These are phyloP conservation scores for Malania oleifera DNA, from an alignment of 164 flowering plant genomes.

Conservation along the genomic window DNA sequence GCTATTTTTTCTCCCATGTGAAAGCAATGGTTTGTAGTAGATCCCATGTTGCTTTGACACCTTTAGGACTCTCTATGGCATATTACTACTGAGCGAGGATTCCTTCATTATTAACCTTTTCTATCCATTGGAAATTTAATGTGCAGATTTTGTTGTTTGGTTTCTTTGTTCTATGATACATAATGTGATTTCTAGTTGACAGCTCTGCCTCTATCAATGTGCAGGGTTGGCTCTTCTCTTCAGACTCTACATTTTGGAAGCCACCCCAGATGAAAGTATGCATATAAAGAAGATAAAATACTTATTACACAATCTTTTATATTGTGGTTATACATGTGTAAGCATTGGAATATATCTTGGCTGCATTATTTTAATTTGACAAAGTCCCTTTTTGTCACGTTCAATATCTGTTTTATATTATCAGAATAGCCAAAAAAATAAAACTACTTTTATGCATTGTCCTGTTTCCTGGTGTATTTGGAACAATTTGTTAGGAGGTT, in stretches of 20 bases:
- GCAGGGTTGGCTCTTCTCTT: constrained; percentile 97
- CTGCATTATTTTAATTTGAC: no score
- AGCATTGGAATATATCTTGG: neutral
- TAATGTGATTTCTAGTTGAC: constrained; percentile 5
- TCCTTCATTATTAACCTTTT: no score
- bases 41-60: neutral
- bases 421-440: no score
- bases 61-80: neutral
- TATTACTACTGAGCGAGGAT: neutral
- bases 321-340: neutral
- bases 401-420: no score
- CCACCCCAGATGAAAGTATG: constrained; percentile 94
- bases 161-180: neutral
- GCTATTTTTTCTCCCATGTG: neutral
- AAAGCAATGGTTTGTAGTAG: neutral
- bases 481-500: no score
- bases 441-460: no score
- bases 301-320: neutral
- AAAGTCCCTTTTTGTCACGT: no score
- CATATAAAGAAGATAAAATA: neutral
- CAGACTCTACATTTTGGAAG: constrained; percentile 84
- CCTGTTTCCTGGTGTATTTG: no score
- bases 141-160: no score
- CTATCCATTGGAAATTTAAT: no score
- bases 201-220: constrained; percentile 8